These are phyloP conservation scores for Pseudonectria foliicola DNA, from an alignment of 2,329 filamentous ascomycete species.

Conservation along the genomic window DNA sequence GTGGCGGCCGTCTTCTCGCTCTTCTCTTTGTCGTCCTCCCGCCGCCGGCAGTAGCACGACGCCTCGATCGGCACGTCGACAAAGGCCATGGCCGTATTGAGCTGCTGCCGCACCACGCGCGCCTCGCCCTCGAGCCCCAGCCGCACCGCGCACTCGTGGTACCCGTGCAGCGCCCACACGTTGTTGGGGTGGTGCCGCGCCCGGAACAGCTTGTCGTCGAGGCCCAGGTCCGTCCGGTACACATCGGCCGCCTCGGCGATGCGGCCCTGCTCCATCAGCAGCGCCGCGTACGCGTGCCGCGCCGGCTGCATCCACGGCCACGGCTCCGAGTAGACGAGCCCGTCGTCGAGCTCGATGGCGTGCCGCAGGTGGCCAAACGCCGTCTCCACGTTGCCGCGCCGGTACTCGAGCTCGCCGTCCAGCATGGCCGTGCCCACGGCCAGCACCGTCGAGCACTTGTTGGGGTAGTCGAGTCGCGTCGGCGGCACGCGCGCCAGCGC, in stretches of 20 bases:
- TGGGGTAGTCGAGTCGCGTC: conserved; percentile 60
- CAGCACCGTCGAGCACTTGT: conserved; percentile 56
- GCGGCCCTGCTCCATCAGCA: conserved; percentile 56
- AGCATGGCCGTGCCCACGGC: conserved; percentile 57
- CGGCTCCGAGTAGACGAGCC: conserved; percentile 61
- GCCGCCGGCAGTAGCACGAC: conserved; percentile 20
- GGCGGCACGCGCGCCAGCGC: conserved; percentile 44
- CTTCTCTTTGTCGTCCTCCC: background rate
- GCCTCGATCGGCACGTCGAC: conserved; percentile 50
- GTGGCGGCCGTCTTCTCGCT: background rate
- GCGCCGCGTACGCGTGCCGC: conserved; percentile 59
- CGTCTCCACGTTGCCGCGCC: conserved; percentile 45
- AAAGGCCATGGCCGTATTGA: conserved; percentile 44
- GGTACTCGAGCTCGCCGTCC: conserved; percentile 65
- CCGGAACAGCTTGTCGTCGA: conserved; percentile 50
- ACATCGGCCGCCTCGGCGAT: conserved; percentile 46
- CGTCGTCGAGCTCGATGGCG: conserved; percentile 51
- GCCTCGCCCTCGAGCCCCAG: conserved; percentile 36
- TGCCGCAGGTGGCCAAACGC: conserved; percentile 52
- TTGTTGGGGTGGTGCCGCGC: conserved; percentile 61
- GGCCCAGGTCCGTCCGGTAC: conserved; percentile 53
- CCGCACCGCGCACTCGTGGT: conserved; percentile 57
- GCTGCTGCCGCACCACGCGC: conserved; percentile 29
- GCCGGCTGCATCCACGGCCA: conserved; percentile 73
- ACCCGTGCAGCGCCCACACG: conserved; percentile 66